phyloP scores from a whole-genome alignment of 306 rosid species.

The Prunus mira region DNA sequence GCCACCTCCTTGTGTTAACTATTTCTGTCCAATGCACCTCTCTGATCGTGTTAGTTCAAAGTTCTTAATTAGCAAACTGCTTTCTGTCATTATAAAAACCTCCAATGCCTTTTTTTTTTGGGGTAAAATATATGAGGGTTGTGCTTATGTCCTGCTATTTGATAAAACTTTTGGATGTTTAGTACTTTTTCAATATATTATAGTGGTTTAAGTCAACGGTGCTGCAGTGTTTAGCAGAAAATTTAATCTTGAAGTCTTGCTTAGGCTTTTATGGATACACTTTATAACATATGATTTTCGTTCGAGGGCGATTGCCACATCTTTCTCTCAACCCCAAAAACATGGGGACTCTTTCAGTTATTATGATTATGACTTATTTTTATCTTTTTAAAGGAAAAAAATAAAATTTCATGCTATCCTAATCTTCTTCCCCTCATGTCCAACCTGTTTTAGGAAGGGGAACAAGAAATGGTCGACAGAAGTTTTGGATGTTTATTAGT shows the following conservation, averaged over 20 bases:
- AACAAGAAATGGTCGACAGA: background rate
- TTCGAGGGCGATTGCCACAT: background rate
- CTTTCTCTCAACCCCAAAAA: background rate
- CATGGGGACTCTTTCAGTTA: background rate
- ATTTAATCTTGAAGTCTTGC: background rate
- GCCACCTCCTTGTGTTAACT: slow-evolving; percentile 92
- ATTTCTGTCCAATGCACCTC: slow-evolving; percentile 98
- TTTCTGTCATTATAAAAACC: background rate
- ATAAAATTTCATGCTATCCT: background rate
- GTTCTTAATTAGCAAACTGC: slow-evolving; percentile 13
- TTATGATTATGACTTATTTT: background rate
- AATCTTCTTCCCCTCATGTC: background rate
- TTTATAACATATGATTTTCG: background rate
- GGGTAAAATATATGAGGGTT: background rate
- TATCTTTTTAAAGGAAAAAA: background rate
- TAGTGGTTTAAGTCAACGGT: background rate
- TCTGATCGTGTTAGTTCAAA: slow-evolving; percentile 76
- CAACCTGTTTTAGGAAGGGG: background rate
- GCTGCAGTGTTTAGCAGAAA: background rate
- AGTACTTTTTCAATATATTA: background rate
- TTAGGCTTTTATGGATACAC: background rate
- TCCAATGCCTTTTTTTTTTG: background rate
- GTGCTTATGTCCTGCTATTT: background rate
- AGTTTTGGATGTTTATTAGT: background rate
- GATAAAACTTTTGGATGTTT: background rate